A percentile compares a stretch with the other conserved stretches of the same genome.
Conservation (phyloP, 2,329 filamentous ascomycete species). For the Fusarium falciforme region DNA sequence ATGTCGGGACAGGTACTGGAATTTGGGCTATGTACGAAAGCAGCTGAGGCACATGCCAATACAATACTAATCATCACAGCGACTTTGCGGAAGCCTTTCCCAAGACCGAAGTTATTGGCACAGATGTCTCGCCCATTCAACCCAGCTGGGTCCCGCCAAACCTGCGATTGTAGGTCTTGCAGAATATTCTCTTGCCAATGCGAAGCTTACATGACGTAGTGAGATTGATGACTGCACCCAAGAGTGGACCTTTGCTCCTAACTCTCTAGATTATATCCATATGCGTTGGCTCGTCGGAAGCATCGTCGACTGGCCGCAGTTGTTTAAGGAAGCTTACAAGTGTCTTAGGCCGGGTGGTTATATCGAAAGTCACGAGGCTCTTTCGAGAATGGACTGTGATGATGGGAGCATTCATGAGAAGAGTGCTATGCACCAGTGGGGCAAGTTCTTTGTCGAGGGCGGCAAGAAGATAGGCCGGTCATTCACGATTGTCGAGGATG, state of each 20-base stretch:
- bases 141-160: slow-evolving; percentile 27
- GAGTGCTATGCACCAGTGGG: slow-evolving; percentile 35
- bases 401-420: slow-evolving; percentile 18
- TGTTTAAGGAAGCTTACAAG: slow-evolving; percentile 24
- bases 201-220: not conserved
- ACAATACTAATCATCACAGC: not conserved
- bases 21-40: slow-evolving; percentile 30
- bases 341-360: slow-evolving; percentile 24
- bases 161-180: slow-evolving; percentile 14
- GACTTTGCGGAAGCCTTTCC: slow-evolving; percentile 28
- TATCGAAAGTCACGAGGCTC: slow-evolving; percentile 29
- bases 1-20: slow-evolving; percentile 32
- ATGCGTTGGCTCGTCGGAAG: slow-evolving; percentile 32
- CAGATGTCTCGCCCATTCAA: slow-evolving; percentile 31
- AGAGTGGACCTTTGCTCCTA: slow-evolving; percentile 26
- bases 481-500: slow-evolving; percentile 25
- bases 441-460: slow-evolving; percentile 30
- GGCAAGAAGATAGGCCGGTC: slow-evolving; percentile 27
- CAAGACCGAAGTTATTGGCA: slow-evolving; percentile 18
- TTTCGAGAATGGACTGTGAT: slow-evolving; percentile 23
- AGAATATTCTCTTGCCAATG: not conserved
- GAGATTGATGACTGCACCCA: slow-evolving; percentile 36
- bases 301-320: slow-evolving; percentile 15
- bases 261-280: slow-evolving; percentile 31
- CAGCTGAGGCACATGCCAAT: rapidly evolving